Conservation (phyloP, 257 asterid genomes). For the Forsythia suspensa region DNA sequence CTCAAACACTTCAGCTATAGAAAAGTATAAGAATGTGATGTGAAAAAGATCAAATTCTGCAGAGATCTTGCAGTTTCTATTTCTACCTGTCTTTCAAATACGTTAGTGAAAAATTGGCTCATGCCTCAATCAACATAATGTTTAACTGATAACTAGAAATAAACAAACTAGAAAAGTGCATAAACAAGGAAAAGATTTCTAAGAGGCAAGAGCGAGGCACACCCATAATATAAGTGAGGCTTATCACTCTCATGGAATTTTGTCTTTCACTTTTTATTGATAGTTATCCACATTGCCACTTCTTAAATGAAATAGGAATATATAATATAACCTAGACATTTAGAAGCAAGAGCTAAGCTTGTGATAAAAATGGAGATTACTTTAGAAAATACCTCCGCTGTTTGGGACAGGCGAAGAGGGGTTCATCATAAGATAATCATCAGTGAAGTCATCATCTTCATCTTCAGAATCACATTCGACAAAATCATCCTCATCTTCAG, state of each 20-base stretch:
- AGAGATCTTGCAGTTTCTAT: not conserved
- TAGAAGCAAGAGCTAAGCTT: not conserved
- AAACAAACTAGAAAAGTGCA: not conserved
- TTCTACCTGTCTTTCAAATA: not conserved
- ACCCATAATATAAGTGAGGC: not conserved
- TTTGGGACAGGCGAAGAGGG: constrained; percentile 52
- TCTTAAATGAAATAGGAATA: not conserved
- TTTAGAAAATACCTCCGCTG: constrained; percentile 62
- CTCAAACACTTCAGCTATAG: not conserved
- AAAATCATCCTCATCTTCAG: constrained; percentile 48
- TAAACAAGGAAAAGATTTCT: not conserved
- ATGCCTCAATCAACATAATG: not conserved
- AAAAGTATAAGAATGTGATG: not conserved
- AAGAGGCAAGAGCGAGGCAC: not conserved
- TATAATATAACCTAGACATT: too few relatives aligned
- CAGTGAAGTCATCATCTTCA: constrained; percentile 48
- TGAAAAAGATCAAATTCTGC: not conserved
- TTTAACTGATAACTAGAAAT: not conserved
- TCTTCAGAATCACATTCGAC: constrained; percentile 49
- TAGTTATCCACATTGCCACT: too few relatives aligned
- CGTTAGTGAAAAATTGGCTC: not conserved
- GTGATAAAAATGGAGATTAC: not conserved
- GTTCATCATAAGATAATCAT: constrained; percentile 42
- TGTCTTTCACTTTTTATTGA: too few relatives aligned
- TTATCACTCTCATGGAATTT: too few relatives aligned